These are phyloP conservation scores for Penicillium pulvis DNA, from an alignment of 495 filamentous ascomycete genomes.

Conservation along the genomic window DNA sequence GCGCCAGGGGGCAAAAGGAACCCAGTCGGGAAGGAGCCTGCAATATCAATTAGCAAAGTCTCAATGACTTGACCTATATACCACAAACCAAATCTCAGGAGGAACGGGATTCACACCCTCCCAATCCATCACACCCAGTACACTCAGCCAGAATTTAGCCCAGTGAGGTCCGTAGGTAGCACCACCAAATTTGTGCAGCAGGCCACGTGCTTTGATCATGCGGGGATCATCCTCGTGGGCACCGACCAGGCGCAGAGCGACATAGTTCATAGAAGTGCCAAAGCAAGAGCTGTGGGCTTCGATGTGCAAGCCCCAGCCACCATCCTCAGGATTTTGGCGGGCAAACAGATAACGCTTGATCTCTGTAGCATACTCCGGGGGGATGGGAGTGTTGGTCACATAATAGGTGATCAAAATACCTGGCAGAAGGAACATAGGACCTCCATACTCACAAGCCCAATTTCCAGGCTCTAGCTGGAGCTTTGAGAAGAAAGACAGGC, in stretches of 20 bases:
- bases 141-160: conserved; percentile 89
- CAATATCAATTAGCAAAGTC: conserved; percentile 5
- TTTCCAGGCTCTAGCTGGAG: conserved; percentile 87
- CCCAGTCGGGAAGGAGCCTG: conserved; percentile 89
- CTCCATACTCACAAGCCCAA: conserved; percentile 97
- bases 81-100: conserved; percentile 77
- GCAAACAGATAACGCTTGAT: conserved; percentile 94
- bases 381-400: conserved; percentile 86
- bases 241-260: conserved; percentile 83
- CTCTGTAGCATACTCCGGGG: conserved; percentile 77
- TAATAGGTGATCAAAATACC: conserved; percentile 87
- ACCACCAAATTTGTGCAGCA: conserved; percentile 83
- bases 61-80: neutral
- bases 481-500: conserved; percentile 84
- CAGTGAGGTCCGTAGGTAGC: conserved; percentile 86
- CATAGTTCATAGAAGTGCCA: conserved; percentile 89
- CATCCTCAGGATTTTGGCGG: conserved; percentile 82
- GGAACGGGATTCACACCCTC: conserved; percentile 93
- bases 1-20: conserved; percentile 90
- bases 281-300: conserved; percentile 93
- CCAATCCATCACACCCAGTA: conserved; percentile 84
- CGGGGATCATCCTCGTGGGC: conserved; percentile 79
- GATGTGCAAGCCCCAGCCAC: conserved; percentile 96
- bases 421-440: conserved; percentile 83
- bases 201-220: conserved; percentile 83